Evolutionary conservation across 2,329 filamentous ascomycete genomes (phyloP).

Genomic region (Cordyceps cateniannulata): DNA sequence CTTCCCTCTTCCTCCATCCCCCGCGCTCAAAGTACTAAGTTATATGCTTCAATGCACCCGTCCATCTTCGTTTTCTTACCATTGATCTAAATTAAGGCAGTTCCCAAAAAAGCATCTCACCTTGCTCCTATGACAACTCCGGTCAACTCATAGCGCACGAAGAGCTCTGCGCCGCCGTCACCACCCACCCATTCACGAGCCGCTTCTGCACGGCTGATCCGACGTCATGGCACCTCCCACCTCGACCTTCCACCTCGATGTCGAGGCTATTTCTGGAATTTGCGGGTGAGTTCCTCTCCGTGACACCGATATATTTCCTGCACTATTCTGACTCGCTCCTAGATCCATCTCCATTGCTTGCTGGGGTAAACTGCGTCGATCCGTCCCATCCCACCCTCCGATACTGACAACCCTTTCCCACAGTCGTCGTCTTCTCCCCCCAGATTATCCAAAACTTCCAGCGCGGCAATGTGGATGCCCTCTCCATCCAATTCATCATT

Average conservation of each 20-base stretch:
- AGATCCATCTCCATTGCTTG: constrained; percentile 95
- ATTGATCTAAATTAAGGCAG: not conserved
- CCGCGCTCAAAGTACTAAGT: too few relatives aligned
- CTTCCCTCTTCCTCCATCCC: not conserved
- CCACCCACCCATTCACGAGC: not conserved
- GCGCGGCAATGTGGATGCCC: constrained; percentile 74
- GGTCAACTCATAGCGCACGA: not conserved
- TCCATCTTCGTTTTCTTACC: not conserved
- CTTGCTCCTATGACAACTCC: not conserved
- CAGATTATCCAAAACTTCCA: constrained; percentile 96
- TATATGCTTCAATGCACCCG: not conserved
- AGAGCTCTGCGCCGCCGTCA: not conserved
- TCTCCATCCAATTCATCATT: constrained; percentile 86
- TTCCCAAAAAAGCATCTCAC: too few relatives aligned
- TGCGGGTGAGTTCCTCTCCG: constrained; percentile 70
- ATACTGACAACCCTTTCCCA: not conserved
- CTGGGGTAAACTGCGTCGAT: constrained; percentile 49
- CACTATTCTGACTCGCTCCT: constrained; percentile 5
- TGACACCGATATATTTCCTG: not conserved
- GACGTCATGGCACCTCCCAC: constrained; percentile 48
- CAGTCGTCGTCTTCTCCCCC: constrained; percentile 89
- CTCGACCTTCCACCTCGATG: constrained; percentile 63
- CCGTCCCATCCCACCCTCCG: not conserved
- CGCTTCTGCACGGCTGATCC: not conserved
- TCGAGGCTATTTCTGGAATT: constrained; percentile 88